Conservation (phyloP, 2,329 filamentous ascomycete species). For the Botryotinia convoluta region DNA sequence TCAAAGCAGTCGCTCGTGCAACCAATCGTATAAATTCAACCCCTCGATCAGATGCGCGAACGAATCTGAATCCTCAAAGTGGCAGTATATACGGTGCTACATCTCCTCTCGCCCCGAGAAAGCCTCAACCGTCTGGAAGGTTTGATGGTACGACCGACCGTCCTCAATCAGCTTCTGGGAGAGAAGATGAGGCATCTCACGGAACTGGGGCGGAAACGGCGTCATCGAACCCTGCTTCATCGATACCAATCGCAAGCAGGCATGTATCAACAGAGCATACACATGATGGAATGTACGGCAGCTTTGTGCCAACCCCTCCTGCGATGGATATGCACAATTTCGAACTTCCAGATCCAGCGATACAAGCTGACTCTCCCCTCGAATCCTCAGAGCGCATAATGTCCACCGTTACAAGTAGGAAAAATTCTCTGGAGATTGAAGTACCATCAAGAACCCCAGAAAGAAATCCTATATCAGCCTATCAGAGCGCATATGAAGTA, state of each 20-base stretch:
- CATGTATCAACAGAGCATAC: background rate
- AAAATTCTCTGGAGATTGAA: conserved; percentile 4
- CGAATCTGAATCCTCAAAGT: conserved; percentile 20
- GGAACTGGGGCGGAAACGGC: background rate
- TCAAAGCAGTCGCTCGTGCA: conserved; percentile 78
- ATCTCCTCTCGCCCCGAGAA: conserved; percentile 23
- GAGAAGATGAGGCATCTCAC: background rate
- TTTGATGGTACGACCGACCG: background rate
- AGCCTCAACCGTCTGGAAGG: background rate
- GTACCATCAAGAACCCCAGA: background rate
- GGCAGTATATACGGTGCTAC: conserved; percentile 32
- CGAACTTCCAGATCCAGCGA: conserved; percentile 60
- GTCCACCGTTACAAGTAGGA: conserved; percentile 1
- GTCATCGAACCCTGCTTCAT: background rate
- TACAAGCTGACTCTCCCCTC: conserved; percentile 22
- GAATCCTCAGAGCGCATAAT: background rate
- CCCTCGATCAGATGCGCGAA: conserved; percentile 39
- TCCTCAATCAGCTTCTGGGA: conserved; percentile 20
- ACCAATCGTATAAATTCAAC: conserved; percentile 60
- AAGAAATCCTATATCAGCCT: conserved; percentile 8
- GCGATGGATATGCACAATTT: conserved; percentile 42
- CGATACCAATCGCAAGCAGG: background rate
- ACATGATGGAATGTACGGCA: conserved; percentile 50
- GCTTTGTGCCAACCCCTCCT: conserved; percentile 57
- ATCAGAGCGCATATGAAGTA: conserved; percentile 44